Evolutionary conservation across 805 yeast species (phyloP).

Genomic region (Tetrapisispora namnaoensis): DNA sequence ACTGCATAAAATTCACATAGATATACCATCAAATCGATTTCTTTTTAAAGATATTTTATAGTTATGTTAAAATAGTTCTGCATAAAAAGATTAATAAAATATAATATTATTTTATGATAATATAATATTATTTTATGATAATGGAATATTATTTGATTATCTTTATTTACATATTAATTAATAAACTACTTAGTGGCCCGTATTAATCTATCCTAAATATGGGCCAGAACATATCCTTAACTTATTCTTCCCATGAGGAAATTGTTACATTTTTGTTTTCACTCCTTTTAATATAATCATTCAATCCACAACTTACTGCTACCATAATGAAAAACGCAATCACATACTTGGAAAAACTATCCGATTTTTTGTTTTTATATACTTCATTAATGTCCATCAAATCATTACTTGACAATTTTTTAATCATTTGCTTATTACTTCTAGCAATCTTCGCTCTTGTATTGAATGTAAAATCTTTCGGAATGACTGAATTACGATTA

Average conservation of each 20-base stretch:
- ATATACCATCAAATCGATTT: not conserved
- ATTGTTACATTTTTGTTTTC: not conserved
- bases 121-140: too few species aligned
- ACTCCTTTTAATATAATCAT: not conserved
- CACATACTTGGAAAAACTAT: not conserved
- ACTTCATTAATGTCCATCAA: not conserved
- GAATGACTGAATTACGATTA: slow-evolving; percentile 9
- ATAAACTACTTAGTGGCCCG: not conserved
- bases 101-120: too few species aligned
- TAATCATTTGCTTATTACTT: not conserved
- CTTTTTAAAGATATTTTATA: too few species aligned
- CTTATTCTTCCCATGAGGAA: not conserved
- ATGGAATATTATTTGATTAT: not conserved
- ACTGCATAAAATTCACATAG: not conserved
- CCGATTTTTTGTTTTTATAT: not conserved
- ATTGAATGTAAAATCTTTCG: slow-evolving; percentile 1
- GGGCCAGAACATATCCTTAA: not conserved
- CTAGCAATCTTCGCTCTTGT: not conserved
- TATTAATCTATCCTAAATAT: too few species aligned
- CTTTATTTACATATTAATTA: not conserved
- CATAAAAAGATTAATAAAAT: too few species aligned
- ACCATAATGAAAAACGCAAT: not conserved
- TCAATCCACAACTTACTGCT: not conserved
- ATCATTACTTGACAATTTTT: not conserved
- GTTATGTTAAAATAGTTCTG: too few species aligned